Conservation (phyloP, 345 rosid genomes). For the Arabidopsis suecica region DNA sequence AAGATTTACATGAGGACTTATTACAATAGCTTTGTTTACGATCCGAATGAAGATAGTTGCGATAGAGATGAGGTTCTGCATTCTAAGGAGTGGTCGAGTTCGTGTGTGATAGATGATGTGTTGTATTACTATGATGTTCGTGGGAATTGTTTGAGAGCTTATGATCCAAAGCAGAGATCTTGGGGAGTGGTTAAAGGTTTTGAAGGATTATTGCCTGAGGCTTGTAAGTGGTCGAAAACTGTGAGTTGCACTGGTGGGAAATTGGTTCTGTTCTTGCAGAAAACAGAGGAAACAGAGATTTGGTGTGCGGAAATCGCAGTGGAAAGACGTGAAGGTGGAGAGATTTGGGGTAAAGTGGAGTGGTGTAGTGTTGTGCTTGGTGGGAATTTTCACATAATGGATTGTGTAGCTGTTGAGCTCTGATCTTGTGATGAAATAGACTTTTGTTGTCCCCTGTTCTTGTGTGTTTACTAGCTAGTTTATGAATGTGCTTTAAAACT, state of each 20-base stretch:
- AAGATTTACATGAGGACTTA: slow-evolving; percentile 40
- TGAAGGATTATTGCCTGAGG: slow-evolving; percentile 26
- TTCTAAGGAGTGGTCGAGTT: slow-evolving; percentile 30
- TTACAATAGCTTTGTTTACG: slow-evolving; percentile 35
- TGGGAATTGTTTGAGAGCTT: slow-evolving; percentile 30
- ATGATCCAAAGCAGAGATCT: slow-evolving; percentile 36
- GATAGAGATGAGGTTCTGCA: slow-evolving; percentile 37
- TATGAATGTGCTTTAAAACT: not conserved
- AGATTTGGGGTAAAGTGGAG: slow-evolving; percentile 37
- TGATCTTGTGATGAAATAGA: slow-evolving; percentile 19
- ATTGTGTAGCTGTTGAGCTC: slow-evolving; percentile 33
- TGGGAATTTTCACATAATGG: slow-evolving; percentile 41
- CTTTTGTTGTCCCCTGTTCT: not conserved
- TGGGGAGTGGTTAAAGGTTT: slow-evolving; percentile 39
- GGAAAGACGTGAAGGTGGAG: slow-evolving; percentile 23
- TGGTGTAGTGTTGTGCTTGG: slow-evolving; percentile 39
- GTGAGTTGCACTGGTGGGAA: slow-evolving; percentile 13
- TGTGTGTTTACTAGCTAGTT: slow-evolving; percentile 2
- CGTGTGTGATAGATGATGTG: slow-evolving; percentile 36
- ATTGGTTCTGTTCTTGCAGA: slow-evolving; percentile 32
- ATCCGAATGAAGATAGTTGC: not conserved
- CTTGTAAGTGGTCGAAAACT: slow-evolving; percentile 26
- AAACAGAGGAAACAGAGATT: slow-evolving; percentile 21
- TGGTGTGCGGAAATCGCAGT: slow-evolving; percentile 43
- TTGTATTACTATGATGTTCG: slow-evolving; percentile 37